Conservation (phyloP, 306 rosid species). For the Datisca glomerata region DNA sequence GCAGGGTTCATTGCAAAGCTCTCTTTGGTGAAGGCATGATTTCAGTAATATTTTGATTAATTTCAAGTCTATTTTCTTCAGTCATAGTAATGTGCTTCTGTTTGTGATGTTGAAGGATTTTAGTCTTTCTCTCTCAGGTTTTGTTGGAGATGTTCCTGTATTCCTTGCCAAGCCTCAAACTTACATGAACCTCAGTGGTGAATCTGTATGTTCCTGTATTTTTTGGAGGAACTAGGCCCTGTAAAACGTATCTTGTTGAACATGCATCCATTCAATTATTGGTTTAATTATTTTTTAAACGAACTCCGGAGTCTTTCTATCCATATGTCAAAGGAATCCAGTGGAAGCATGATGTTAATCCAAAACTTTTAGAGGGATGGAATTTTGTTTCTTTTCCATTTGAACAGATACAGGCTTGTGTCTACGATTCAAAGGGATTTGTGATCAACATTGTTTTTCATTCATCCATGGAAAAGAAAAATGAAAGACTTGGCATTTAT, state of each 20-base stretch:
- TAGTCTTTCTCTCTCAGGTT: conserved; percentile 33
- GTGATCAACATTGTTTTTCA: too few relatives aligned
- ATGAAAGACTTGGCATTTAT: too few relatives aligned
- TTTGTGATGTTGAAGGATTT: conserved; percentile 12
- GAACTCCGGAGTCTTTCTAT: too few relatives aligned
- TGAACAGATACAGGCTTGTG: too few relatives aligned
- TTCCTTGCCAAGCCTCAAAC: conserved; percentile 96
- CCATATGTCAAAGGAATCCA: neutral
- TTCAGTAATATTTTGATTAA: neutral
- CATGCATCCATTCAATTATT: too few relatives aligned
- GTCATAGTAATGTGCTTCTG: conserved; percentile 12
- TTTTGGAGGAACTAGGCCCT: neutral
- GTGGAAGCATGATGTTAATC: too few relatives aligned
- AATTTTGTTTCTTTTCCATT: too few relatives aligned
- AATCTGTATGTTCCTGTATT: conserved; percentile 52
- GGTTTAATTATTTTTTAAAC: too few relatives aligned
- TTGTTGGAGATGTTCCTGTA: conserved; percentile 69
- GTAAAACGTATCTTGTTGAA: too few relatives aligned
- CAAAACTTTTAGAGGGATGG: too few relatives aligned
- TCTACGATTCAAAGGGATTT: too few relatives aligned
- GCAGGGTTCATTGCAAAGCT: conserved; percentile 63
- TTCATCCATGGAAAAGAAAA: too few relatives aligned
- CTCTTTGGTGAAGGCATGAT: conserved; percentile 59
- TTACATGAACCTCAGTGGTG: conserved; percentile 91
- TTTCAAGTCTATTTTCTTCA: conserved; percentile 1